Base-by-base conservation (phyloP, 345 rosid genomes). In the Jatropha curcas region DNA sequence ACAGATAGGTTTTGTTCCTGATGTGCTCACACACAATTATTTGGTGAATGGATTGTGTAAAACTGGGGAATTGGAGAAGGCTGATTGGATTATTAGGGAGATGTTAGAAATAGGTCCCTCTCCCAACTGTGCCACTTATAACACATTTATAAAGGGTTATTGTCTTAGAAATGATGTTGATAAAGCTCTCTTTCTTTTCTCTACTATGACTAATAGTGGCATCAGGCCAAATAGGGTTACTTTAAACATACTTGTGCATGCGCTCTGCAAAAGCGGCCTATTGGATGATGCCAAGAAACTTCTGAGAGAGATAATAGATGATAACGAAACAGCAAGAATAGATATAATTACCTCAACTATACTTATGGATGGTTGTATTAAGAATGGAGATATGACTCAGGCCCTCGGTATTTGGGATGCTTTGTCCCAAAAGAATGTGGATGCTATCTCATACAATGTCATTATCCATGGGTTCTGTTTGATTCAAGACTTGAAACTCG, bases 321-420 rank as follows among this genome's bases (percentile, higher is more conserved):
- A 76, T 28, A 64, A 77, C 45, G 84, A 64, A 60, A 76, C 74
- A 13, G 78, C 71, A 71, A 73, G 79, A 8, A 77, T 81, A 48
- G 82, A 86, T 74, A 60, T 85, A 74, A 69, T 88, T 61, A 83
- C 86, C 24, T 87, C 79, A 60, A 90, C 97, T 69, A 90, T 87
- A 74, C 81, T 88, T 65, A 88, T 92, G 90, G 89, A 88, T 87
- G 78, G 82, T 66, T 87, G 50, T 83, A 86, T 88, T 71, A 90
- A 86, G 88, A 87, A 77, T 60, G 89, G 89, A 46, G 77, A 84
- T 60, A 80, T 76, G 60, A 74, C 51, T 76, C 77, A 82, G 46
- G 97, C 92, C 53, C 70, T 85, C 71, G 69, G 50, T 46, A 22
- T 82, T 27, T 86, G 93, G 96, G 76, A 85, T 62, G 76, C 79